Percentiles rank a stretch among this genome's conserved stretches.
Evolutionary conservation across 768 basidiomycete genomes (phyloP).

Genomic region (Vishniacozyma victoriae): DNA sequence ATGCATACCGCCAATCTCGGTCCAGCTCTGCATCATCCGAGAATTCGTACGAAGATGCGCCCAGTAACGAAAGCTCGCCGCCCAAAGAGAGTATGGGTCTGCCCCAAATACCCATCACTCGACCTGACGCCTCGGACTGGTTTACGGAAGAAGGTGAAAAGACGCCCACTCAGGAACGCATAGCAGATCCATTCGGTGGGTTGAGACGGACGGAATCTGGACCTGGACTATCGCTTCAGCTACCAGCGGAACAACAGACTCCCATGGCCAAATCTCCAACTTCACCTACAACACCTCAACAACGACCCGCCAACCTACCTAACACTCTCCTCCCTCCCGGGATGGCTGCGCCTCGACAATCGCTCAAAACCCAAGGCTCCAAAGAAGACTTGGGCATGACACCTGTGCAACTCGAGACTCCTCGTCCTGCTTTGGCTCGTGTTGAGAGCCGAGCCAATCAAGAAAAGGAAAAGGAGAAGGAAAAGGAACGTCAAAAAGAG

Average conservation of each 20-base stretch:
- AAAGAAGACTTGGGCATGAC: background rate
- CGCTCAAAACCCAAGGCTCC: no score
- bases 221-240: conserved; percentile 10
- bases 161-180: conserved; percentile 37
- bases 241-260: conserved; percentile 10
- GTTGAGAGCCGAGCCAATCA: background rate
- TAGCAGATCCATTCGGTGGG: conserved; percentile 20
- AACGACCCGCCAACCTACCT: conserved; percentile 1
- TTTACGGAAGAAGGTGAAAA: conserved; percentile 23
- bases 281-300: conserved; percentile 5
- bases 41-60: conserved; percentile 8
- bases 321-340: conserved; percentile 29
- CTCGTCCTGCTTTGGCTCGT: background rate
- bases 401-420: background rate
- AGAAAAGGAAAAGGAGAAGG: conserved; percentile 35
- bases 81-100: conserved; percentile 16
- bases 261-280: conserved; percentile 7
- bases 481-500: no score
- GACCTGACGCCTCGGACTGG: conserved; percentile 16
- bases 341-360: conserved; percentile 34
- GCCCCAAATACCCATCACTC: conserved; percentile 13
- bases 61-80: conserved; percentile 28
- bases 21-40: conserved; percentile 26
- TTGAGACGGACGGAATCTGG: conserved; percentile 19
- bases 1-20: conserved; percentile 57